A percentile compares a stretch with the other conserved stretches of the same genome.
Conservation (phyloP, 257 asterid genomes). For the Handroanthus guayacan region DNA sequence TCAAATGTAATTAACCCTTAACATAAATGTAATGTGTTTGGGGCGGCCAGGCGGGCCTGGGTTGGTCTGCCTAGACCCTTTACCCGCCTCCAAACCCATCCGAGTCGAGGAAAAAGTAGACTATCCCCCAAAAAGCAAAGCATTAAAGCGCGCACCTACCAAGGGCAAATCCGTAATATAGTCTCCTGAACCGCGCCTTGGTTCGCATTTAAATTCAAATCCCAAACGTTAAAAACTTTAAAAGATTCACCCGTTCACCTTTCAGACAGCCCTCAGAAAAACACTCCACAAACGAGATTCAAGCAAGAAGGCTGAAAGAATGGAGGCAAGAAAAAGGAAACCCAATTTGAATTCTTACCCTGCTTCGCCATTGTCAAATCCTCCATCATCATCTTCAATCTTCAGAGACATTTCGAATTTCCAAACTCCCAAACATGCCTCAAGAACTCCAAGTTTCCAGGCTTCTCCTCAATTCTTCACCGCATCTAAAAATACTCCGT, state of each 20-base stretch:
- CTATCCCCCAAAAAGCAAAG: not conserved
- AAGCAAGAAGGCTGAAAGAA: slow-evolving; percentile 28
- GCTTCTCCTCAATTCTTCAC: slow-evolving; percentile 67
- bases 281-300: slow-evolving; percentile 16
- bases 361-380: slow-evolving; percentile 53
- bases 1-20: too few species aligned
- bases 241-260: slow-evolving; percentile 5
- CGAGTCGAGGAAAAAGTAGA: too few species aligned
- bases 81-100: too few species aligned
- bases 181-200: slow-evolving; percentile 47
- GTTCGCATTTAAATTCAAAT: slow-evolving; percentile 53
- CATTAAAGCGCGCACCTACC: not conserved
- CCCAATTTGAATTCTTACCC: slow-evolving; percentile 33
- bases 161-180: slow-evolving; percentile 37
- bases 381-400: slow-evolving; percentile 50
- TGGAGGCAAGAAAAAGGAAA: slow-evolving; percentile 52
- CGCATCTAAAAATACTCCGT: slow-evolving; percentile 65
- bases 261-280: slow-evolving; percentile 28
- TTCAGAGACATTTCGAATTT: slow-evolving; percentile 73
- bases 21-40: too few species aligned
- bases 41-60: too few species aligned
- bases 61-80: too few species aligned
- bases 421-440: slow-evolving; percentile 66
- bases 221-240: slow-evolving; percentile 30
- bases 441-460: slow-evolving; percentile 41